Evolutionary conservation across 768 basidiomycete genomes (phyloP), one percentile per base, ranked within the genome.

Genomic region (Kwoniella sp.): DNA sequence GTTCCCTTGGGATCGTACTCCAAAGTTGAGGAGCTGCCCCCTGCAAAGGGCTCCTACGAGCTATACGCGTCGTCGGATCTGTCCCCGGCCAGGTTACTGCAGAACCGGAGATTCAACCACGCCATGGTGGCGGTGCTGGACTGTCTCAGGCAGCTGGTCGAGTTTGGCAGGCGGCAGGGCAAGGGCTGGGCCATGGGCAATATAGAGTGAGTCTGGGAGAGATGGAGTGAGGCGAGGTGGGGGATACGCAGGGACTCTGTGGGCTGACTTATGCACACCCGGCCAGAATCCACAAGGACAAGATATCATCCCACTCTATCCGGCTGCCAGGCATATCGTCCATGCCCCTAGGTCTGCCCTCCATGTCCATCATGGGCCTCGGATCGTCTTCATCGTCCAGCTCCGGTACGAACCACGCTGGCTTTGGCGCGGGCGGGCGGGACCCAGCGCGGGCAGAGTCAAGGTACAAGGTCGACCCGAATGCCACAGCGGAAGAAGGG

Each of bases 41-140:
- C 66, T 10, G 75, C 50, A 25, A 56, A 84, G 82, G 67, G 86
- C 79, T 2, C 81, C 1, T 92, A 92, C 62, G 95, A 98, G 69
- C 77, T 99, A 42, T 92, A 95, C 67, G 92, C 90, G 10, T 95
- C 92, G 3, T 89, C 92, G 8, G 93, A 96, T 73, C 76, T 95
- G 19, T 85, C 90, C 59, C 79, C 93, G 48, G 87, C 88, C 2
- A 84, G 92, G 27, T 71, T 96, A 14, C 77, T 98, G 32, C 93
- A 98, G 65, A 96, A 98, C 67, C 83, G 92, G 33, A 83, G 93
- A 15, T 99, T 98, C 74, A 92, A 98, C 74, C 81, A 87, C 57
- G 93, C 86, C 2, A 92, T 98, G 88, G 89, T 93, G 10, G 88
- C 89, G 9, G 89, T 98, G 67, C 79, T 99, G 36, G 95, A 98